These are phyloP conservation scores for Neurospora sp. DNA, from an alignment of 495 filamentous ascomycete species.

Conservation along the genomic window DNA sequence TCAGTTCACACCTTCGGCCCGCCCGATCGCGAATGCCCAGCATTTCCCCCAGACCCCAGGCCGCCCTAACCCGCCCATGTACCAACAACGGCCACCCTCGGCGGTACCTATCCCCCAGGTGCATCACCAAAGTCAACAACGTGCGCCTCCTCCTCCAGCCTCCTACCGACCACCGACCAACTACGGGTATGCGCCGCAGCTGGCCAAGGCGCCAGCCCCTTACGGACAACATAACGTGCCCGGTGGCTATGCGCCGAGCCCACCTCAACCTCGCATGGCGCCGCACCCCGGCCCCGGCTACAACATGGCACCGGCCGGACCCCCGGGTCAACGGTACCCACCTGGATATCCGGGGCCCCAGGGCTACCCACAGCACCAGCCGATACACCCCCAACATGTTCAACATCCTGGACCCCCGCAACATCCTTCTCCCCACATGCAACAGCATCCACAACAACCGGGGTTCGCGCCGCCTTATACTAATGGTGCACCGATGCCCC, in stretches of 20 bases:
- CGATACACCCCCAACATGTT: conserved; percentile 17
- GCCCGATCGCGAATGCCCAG: conserved; percentile 29
- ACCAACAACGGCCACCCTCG: conserved; percentile 20
- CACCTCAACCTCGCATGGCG: conserved; percentile 26
- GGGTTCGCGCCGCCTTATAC: conserved; percentile 17
- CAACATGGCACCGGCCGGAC: conserved; percentile 18
- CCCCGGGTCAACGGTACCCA: conserved; percentile 20
- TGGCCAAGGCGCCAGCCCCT: conserved; percentile 25
- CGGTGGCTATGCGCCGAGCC: conserved; percentile 24
- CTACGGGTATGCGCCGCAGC: conserved; percentile 21
- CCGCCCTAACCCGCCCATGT: conserved; percentile 25
- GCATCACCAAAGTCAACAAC: conserved; percentile 19
- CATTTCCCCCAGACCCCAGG: conserved; percentile 35
- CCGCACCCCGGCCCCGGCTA: conserved; percentile 17
- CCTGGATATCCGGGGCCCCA: conserved; percentile 11
- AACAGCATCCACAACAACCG: conserved; percentile 10
- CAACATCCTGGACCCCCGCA: conserved; percentile 19
- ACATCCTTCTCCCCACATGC: conserved; percentile 7
- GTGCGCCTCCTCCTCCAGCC: conserved; percentile 14
- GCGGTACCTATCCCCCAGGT: conserved; percentile 22
- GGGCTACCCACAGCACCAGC: conserved; percentile 17
- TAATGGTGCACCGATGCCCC: conserved; percentile 24
- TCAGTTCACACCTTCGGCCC: conserved; percentile 24
- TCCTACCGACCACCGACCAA: conserved; percentile 22
- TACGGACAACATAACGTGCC: conserved; percentile 31